Percentiles rank a stretch among this genome's conserved stretches.
phyloP scores from a whole-genome alignment of 2,329 filamentous ascomycete species.

The Colletotrichum phormii region DNA sequence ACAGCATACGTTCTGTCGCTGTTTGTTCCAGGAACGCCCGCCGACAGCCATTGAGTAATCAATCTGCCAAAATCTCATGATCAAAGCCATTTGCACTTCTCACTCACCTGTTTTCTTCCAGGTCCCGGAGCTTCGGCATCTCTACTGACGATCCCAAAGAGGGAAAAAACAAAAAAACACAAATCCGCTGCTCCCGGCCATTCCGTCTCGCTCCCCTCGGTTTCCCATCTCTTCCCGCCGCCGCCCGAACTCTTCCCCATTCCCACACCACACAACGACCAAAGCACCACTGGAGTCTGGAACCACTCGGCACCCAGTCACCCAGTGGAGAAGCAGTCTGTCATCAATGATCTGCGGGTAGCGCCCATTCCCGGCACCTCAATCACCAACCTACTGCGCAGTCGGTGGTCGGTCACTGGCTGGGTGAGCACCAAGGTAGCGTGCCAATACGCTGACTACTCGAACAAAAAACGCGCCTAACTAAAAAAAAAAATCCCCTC shows the following conservation, averaged over 20 bases:
- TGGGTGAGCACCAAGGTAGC: neutral
- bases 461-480: neutral
- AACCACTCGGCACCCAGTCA: too few species aligned
- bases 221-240: neutral
- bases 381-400: neutral
- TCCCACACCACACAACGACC: neutral
- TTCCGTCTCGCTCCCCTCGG: conserved; percentile 16
- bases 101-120: neutral
- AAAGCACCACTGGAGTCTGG: neutral
- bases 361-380: neutral
- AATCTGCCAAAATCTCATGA: neutral
- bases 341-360: conserved; percentile 13
- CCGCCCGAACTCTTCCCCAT: neutral
- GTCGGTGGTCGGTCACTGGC: neutral
- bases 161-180: neutral
- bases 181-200: conserved; percentile 10
- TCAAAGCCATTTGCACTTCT: neutral
- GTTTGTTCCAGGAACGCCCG: neutral
- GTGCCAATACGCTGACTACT: conserved; percentile 16
- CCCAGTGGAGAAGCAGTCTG: neutral
- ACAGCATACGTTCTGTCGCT: neutral
- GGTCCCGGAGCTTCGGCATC: conserved; percentile 32
- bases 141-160: conserved; percentile 13
- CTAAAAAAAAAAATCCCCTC: neutral
- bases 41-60: neutral